These are phyloP conservation scores for Centaurea solstitialis DNA, from an alignment of 129 eudicot species.

Conservation along the genomic window DNA sequence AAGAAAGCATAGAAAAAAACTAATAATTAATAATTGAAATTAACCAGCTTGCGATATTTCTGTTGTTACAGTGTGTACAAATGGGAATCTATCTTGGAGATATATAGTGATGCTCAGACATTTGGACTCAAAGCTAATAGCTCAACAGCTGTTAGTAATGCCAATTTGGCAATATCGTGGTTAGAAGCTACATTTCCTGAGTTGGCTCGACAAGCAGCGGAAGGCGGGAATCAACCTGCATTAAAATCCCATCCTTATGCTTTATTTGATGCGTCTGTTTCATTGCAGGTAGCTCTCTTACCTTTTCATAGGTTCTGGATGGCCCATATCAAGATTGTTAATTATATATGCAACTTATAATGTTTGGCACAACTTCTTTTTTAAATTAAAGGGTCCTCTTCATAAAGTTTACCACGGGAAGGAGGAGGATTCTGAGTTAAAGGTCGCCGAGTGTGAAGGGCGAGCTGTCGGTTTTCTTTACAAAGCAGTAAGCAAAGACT, in stretches of 20 bases:
- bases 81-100: conserved; percentile 87
- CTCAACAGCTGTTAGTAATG: conserved; percentile 58
- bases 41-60: not conserved
- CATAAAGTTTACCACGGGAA: conserved; percentile 53
- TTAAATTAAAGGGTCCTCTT: conserved; percentile 71
- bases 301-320: conserved; percentile 5
- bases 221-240: conserved; percentile 57
- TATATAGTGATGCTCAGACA: conserved; percentile 77
- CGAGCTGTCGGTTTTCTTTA: conserved; percentile 84
- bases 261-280: conserved; percentile 68
- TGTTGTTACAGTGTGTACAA: conserved; percentile 60
- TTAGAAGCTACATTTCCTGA: conserved; percentile 97
- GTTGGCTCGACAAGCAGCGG: conserved; percentile 55
- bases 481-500: conserved; percentile 79
- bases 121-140: conserved; percentile 62
- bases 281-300: conserved; percentile 68
- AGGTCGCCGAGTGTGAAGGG: conserved; percentile 63
- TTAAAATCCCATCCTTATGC: conserved; percentile 74
- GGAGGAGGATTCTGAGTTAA: conserved; percentile 45
- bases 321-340: not conserved
- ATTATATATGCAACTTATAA: not conserved
- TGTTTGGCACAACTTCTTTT: not conserved
- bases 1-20: not conserved
- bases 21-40: not conserved
- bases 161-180: conserved; percentile 89